Evolutionary conservation across 352 stramenopile species (phyloP), one percentile per base, ranked within the genome.

Genomic region (Globisporangium emineosum): DNA sequence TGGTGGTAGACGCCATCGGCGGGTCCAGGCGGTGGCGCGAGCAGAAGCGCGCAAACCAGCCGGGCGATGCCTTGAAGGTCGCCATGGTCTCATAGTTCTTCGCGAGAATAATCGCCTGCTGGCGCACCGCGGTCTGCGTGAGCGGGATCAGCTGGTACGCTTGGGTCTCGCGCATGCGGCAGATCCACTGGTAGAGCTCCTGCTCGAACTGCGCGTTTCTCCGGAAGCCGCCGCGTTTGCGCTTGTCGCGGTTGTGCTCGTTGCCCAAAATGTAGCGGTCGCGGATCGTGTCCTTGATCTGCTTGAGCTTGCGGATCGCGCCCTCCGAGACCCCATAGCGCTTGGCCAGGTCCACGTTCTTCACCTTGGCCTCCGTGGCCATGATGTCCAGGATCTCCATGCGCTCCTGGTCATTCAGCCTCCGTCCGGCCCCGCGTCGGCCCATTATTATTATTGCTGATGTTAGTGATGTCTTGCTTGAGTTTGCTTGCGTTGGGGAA

Each of bases 311-410:
- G 64, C 86, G 85, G 65, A 96, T 94, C 53, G 86, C 88, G 35
- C 83, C 86, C 50, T 94, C 86, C 9, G 88, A 94, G 29, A 96
- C 86, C 57, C 86, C 88, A 66, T 96, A 96, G 43, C 78, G 78
- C 68, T 93, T 91, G 25, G 85, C 88, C 21, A 96, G 71, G 62
- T 92, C 82, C 55, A 94, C 87, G 60, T 93, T 94, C 73, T 93
- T 92, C 32, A 94, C 83, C 70, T 93, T 94, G 56, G 70, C 64
- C 65, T 93, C 87, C n/a, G 77, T 78, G 59, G 86, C 77, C 42
- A 93, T 74, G 60, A 89, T 87, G 61, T 93, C 81, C 57, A 96
- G 75, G 65, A 96, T 96, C 70, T 96, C 85, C 85, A 96, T 96
- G 71, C 87, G 87, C 73, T 96, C 79, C 69, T 96, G 86, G 80